Evolutionary conservation across 352 stramenopile genomes (phyloP).

Genomic region (Globisporangium heterothallicum): DNA sequence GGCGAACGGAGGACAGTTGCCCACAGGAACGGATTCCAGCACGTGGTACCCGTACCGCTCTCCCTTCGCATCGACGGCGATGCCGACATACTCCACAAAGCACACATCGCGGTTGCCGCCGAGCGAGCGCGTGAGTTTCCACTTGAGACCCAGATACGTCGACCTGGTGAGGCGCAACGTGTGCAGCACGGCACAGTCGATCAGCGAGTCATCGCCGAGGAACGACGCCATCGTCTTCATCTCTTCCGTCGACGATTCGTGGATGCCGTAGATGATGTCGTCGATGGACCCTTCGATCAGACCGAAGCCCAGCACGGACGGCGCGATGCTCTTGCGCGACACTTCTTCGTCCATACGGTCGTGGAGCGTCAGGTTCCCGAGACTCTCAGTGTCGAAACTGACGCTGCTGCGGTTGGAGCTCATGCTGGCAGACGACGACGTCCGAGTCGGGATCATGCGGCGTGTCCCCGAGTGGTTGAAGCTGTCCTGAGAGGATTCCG

Average conservation of each 20-base stretch:
- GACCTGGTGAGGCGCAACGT: conserved; percentile 45
- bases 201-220: conserved; percentile 45
- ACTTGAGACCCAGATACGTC: conserved; percentile 68
- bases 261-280: conserved; percentile 45
- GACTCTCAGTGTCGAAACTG: conserved; percentile 20
- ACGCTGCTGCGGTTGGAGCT: conserved; percentile 9
- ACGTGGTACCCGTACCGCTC: conserved; percentile 62
- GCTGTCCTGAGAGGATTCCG: conserved; percentile 14
- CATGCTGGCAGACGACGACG: conserved; percentile 11
- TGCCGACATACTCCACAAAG: conserved; percentile 60
- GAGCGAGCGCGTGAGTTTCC: conserved; percentile 62
- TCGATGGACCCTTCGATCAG: conserved; percentile 41
- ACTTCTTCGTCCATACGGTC: conserved; percentile 18
- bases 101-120: conserved; percentile 70
- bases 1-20: conserved; percentile 56
- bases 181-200: conserved; percentile 59
- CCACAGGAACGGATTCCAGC: conserved; percentile 53
- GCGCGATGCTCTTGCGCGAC: conserved; percentile 39
- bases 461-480: conserved; percentile 12
- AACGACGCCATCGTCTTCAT: conserved; percentile 57
- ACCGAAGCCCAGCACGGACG: conserved; percentile 44
- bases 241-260: conserved; percentile 44
- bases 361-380: conserved; percentile 27
- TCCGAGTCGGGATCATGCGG: conserved; percentile 9
- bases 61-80: conserved; percentile 44